Evolutionary conservation across 2,329 filamentous ascomycete genomes (phyloP), one percentile per base, ranked within the genome.

Genomic region (Nemania serpens): DNA sequence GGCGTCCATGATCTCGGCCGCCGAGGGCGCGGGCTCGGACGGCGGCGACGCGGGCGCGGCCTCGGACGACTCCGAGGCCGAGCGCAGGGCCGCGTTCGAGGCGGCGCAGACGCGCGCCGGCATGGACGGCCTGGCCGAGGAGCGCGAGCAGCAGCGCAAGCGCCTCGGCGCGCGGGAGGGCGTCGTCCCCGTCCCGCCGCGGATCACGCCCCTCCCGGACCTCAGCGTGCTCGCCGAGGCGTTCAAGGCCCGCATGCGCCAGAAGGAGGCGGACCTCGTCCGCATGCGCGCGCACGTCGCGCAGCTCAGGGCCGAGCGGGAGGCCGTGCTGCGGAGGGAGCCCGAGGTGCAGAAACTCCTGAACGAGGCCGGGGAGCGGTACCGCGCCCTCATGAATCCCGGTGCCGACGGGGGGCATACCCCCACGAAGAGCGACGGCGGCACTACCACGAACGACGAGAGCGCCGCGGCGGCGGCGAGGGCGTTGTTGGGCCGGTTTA

Each of bases 21-120:
- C 93, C 2, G 91, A 96, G 73, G 87, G 84, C 82, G 83, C 9
- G 1, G 63, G 47, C 3, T 56, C 55, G 4, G 65, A 59, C 17
- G 70, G 63, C 45, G 84, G 84, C 4, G 36, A 7, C 39, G 39
- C 10, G 15, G 50, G 11, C 2, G 85, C 86, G 12, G 86, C 83
- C 15, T 86, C 86, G 7, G 87, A 84, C n/a, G 91, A 94, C 56
- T 88, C 86, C 20, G 86, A 88, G 46, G 87, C 86, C 0, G 87
- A 89, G 72, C 84, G 89, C 15, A 87, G 88, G 59, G 91, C 89
- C 2, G 93, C 91, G 0, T 98, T 96, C 76, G 93, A 97, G 75
- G 86, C 88, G 11, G 89, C 91, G 4, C 94, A 98, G 77, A 93
- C 91, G 9, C 85, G 90, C 18, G 90, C 91, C 3, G 94, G 92